Evolutionary conservation across 805 yeast species (phyloP).

Genomic region (Yarrowia sp.): DNA sequence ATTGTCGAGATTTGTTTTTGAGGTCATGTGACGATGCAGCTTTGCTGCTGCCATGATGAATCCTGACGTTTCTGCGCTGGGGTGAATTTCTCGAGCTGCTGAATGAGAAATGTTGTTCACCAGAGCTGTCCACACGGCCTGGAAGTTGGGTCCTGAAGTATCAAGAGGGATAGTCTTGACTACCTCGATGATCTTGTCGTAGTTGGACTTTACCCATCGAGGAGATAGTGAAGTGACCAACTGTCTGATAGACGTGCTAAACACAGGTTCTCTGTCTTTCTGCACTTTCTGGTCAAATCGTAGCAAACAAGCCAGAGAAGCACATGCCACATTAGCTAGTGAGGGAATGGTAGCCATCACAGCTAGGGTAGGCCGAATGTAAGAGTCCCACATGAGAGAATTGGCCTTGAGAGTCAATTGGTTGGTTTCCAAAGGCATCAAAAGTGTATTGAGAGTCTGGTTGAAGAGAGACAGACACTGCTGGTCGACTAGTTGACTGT

Average conservation of each 20-base stretch:
- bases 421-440: conserved; percentile 1
- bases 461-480: conserved; percentile 17
- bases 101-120: not conserved
- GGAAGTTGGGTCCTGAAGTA: not conserved
- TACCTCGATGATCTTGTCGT: conserved; percentile 5
- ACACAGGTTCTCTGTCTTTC: conserved; percentile 12
- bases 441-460: conserved; percentile 4
- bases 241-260: not conserved
- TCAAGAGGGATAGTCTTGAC: not conserved
- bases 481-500: not conserved
- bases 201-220: conserved; percentile 13
- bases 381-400: conserved; percentile 18
- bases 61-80: not conserved
- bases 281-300: not conserved
- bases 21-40: conserved; percentile 10
- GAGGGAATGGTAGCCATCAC: conserved; percentile 5
- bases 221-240: not conserved
- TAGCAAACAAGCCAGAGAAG: conserved; percentile 1
- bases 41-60: not conserved
- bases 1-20: conserved; percentile 2
- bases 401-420: conserved; percentile 21
- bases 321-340: not conserved
- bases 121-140: conserved; percentile 5
- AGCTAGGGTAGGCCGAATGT: conserved; percentile 5
- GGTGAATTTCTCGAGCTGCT: conserved; percentile 7